Evolutionary conservation across 106 monocot species (phyloP), one percentile per base, ranked within the genome.

Genomic region (Allium cepa): DNA sequence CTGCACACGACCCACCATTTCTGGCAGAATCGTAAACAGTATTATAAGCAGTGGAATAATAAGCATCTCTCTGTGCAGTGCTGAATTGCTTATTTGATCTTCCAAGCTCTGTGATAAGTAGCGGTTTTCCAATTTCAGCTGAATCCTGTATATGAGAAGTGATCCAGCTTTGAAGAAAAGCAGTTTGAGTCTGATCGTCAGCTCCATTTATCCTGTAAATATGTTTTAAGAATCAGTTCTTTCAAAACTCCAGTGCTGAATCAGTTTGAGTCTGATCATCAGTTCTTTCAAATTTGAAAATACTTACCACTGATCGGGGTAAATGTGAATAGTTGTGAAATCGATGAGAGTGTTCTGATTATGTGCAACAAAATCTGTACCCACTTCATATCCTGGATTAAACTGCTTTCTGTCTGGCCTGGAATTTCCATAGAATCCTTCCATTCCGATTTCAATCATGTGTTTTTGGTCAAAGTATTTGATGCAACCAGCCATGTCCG

Each of bases 371-470:
- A 84, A 84, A 53, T 83, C 84, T 2, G 83, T 81, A 47, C 87
- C 87, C 18, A 81, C 72, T 17, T 70, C 62, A 50, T 75, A 76
- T n/a, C 80, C 78, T 1, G 84, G 80, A 68, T 84, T 84, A 72
- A 73, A 66, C 45, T 61, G 61, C 71, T 84, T 88, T 47, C 69
- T 61, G 13, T 79, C 79, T 2, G 76, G 74, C 73, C 56, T 52
- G 6, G 82, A 87, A 16, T 87, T 80, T 14, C 87, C 87, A 52
- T 87, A 87, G 72, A 83, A 87, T 2, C 87, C 87, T 77, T 87
- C 87, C 7, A 87, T 47, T 11, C 87, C 87, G 46, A 72, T 63
- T 46, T 82, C 82, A 11, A 87, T 76, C 67, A 87, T 57, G 76
- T 86, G 86, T 59, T 82, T 86, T 61, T 62, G 45, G 49, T 86